phyloP scores from a whole-genome alignment of 495 filamentous ascomycete genomes.

The Penicillium arizonense region DNA sequence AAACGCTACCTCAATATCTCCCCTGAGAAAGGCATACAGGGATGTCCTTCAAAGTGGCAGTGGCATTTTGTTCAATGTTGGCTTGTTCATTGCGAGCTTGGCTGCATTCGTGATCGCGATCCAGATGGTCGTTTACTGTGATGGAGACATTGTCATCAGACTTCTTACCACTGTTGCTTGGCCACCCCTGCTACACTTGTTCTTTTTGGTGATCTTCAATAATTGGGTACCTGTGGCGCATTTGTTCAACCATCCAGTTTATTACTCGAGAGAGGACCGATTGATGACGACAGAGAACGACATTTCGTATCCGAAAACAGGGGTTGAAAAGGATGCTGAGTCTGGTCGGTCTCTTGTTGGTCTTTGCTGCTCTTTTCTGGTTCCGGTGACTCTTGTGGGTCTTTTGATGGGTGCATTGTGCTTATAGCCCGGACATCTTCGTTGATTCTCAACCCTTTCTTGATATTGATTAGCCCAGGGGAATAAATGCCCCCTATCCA shows the following conservation, averaged over 20 bases:
- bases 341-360: neutral
- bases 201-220: constrained; percentile 20
- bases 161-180: constrained; percentile 25
- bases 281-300: neutral
- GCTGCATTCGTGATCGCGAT: constrained; percentile 10
- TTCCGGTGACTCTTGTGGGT: neutral
- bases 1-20: constrained; percentile 13
- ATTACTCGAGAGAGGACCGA: constrained; percentile 11
- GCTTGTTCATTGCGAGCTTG: constrained; percentile 15
- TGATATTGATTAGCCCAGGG: no score
- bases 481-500: no score
- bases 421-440: neutral
- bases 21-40: constrained; percentile 8
- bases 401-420: neutral
- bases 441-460: neutral
- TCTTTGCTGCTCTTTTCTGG: neutral
- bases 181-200: constrained; percentile 30
- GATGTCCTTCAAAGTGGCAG: constrained; percentile 25
- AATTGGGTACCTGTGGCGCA: constrained; percentile 30
- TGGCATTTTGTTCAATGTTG: constrained; percentile 20
- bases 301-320: neutral
- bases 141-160: neutral
- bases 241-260: constrained; percentile 22
- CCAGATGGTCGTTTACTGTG: neutral
- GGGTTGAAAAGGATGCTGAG: neutral